Evolutionary conservation across 148 eudicot genomes (phyloP), one percentile per base, ranked within the genome.

Genomic region (Persicaria tinctoria): DNA sequence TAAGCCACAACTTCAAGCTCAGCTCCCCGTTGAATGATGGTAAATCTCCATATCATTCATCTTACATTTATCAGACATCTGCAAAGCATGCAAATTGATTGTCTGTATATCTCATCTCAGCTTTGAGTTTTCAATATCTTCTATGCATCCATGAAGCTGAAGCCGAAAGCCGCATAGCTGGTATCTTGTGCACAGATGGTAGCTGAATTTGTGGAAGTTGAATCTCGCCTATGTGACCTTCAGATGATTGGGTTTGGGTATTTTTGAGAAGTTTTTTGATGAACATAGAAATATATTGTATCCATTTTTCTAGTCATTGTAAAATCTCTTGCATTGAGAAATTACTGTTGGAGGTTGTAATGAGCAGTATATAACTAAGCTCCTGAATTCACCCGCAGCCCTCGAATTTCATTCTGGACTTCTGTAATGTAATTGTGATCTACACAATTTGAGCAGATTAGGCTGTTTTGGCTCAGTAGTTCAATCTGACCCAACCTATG

Each of bases 1-100:
- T 77, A 17, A 72, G 74, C 48, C 46, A 14, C 70, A 66, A 66
- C 6, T 66, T 4, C 70, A 66, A 66, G 48, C 8, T 5, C 46
- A 66, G 70, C 70, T 66, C 44, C 46, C 6, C 14, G 4, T 60
- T 60, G 12, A 60, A 20, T 8, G 41, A 38, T 11, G 66, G 66
- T 60, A 20, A 57, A 17, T 18, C 17, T 57, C 23, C 9, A 11
- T 20, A 17, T 60, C 13, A 8, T 8, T 8, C 66, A 23, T 23
- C 32, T 60, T 6, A 23, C 41, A 56, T 53, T 53, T 1, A 57
- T 57, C 8, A 50, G 9, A 12, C 53, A 50, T 50, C 53, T 50
- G 53, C 53, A 50, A 50, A 8, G 9, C 53, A 8, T 50, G 12
- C 3, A 50, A 5, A 9, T 50, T 50, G 53, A 50, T 57, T 56